Evolutionary conservation across 352 stramenopile species (phyloP).

Genomic region (Globisporangium paddicum): DNA sequence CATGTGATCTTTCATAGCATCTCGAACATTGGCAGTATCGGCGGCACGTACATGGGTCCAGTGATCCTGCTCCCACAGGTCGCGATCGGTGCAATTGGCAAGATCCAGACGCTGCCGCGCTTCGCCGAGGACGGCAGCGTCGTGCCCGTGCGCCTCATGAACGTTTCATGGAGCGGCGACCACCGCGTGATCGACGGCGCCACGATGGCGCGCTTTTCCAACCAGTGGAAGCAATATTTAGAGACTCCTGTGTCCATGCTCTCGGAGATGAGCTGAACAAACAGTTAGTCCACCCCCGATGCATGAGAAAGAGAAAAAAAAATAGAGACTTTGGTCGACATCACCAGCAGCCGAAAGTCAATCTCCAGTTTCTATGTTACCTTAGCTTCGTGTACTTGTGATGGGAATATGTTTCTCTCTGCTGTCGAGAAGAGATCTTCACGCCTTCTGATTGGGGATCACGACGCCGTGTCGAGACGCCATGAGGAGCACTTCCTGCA

Average conservation of each 20-base stretch:
- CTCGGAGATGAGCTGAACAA: conserved; percentile 76
- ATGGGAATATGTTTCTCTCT: too few relatives aligned
- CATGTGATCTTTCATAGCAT: conserved; percentile 32
- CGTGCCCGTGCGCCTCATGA: conserved; percentile 89
- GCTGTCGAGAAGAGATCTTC: neutral
- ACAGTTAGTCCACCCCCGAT: neutral
- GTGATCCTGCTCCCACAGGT: conserved; percentile 96
- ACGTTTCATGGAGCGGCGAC: conserved; percentile 97
- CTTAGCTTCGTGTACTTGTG: neutral
- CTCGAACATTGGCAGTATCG: conserved; percentile 95
- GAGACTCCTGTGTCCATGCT: conserved; percentile 94
- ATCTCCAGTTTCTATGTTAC: neutral
- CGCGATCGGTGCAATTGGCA: conserved; percentile 96
- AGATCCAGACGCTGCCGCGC: conserved; percentile 94
- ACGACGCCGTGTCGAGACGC: conserved; percentile 60
- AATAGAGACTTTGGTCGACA: neutral
- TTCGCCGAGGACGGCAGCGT: conserved; percentile 88
- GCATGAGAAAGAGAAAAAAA: neutral
- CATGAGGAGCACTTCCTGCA: conserved; percentile 71
- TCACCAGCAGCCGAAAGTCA: neutral
- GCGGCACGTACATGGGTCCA: conserved; percentile 96
- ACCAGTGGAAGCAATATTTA: conserved; percentile 94
- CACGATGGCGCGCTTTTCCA: conserved; percentile 97
- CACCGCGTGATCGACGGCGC: conserved; percentile 98
- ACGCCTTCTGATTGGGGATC: conserved; percentile 52